A percentile compares a stretch with the other conserved stretches of the same genome.
Evolutionary conservation across 495 filamentous ascomycete species (phyloP).

Genomic region (Hypoxylon fuscum): DNA sequence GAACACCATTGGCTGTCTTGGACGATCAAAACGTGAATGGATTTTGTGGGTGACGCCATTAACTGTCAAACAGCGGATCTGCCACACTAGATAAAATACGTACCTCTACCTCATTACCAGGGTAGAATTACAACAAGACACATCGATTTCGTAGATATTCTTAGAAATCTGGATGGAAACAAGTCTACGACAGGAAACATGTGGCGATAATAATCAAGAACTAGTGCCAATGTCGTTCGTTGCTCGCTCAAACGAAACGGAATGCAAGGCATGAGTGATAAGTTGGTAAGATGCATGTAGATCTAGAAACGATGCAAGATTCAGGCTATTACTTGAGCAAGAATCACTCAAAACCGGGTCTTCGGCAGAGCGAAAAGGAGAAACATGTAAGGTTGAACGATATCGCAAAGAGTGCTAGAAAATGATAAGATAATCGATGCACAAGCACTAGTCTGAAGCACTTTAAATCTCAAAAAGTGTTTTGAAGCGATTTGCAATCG

Average conservation of each 20-base stretch:
- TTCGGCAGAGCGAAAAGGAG: conserved; percentile 26
- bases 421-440: conserved; percentile 8
- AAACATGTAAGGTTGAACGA: conserved; percentile 20
- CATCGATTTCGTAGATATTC: conserved; percentile 22
- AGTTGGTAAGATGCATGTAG: neutral
- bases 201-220: conserved; percentile 23
- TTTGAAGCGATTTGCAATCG: conserved; percentile 24
- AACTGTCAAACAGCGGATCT: conserved; percentile 16
- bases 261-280: conserved; percentile 9
- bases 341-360: conserved; percentile 4
- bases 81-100: conserved; percentile 7
- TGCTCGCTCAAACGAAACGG: conserved; percentile 24
- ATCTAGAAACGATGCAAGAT: conserved; percentile 6
- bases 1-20: conserved; percentile 20
- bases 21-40: conserved; percentile 1
- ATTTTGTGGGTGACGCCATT: conserved; percentile 34
- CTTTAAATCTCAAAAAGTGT: conserved; percentile 15
- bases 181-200: neutral
- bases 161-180: conserved; percentile 23
- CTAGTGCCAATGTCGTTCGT: conserved; percentile 6
- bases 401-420: conserved; percentile 9
- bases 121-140: no score
- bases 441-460: conserved; percentile 17
- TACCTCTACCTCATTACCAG: conserved; percentile 1
- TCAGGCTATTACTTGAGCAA: conserved; percentile 27